Percentiles rank a stretch among this genome's conserved stretches.
These are phyloP conservation scores for Russula lepida DNA, from an alignment of 768 basidiomycete species.

Conservation along the genomic window DNA sequence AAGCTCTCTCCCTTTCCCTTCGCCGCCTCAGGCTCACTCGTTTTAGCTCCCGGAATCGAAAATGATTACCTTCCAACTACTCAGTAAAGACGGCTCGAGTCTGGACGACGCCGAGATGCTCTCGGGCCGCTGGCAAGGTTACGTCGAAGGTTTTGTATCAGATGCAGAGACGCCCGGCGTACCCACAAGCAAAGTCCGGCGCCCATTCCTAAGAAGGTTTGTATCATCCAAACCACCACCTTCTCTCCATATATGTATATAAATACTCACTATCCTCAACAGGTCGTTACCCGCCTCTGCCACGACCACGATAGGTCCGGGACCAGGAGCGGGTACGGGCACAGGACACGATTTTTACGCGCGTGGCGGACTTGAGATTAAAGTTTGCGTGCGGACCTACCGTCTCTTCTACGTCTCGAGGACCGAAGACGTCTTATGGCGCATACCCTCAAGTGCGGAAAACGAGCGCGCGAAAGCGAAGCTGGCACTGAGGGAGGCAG, in stretches of 20 bases:
- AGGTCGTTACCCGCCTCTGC: conserved; percentile 34
- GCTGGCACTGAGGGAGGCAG: neutral
- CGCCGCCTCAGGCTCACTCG: neutral
- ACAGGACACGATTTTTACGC: conserved; percentile 17
- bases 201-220: conserved; percentile 52
- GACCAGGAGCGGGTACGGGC: neutral
- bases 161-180: conserved; percentile 50
- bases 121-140: conserved; percentile 71
- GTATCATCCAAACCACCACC: conserved; percentile 31
- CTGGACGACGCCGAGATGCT: conserved; percentile 70
- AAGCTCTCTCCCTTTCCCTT: neutral
- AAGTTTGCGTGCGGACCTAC: conserved; percentile 78
- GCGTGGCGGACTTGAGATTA: conserved; percentile 63
- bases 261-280: conserved; percentile 24
- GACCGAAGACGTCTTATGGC: conserved; percentile 58
- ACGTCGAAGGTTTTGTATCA: conserved; percentile 69
- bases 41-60: conserved; percentile 57
- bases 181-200: conserved; percentile 35
- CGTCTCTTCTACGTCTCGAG: conserved; percentile 68
- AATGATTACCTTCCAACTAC: conserved; percentile 61
- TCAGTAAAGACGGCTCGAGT: conserved; percentile 71
- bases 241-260: conserved; percentile 25
- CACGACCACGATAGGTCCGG: neutral
- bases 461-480: conserved; percentile 25
- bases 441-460: conserved; percentile 36